Conservation (phyloP, 768 basidiomycete species). For the Boletus subparvulus region DNA sequence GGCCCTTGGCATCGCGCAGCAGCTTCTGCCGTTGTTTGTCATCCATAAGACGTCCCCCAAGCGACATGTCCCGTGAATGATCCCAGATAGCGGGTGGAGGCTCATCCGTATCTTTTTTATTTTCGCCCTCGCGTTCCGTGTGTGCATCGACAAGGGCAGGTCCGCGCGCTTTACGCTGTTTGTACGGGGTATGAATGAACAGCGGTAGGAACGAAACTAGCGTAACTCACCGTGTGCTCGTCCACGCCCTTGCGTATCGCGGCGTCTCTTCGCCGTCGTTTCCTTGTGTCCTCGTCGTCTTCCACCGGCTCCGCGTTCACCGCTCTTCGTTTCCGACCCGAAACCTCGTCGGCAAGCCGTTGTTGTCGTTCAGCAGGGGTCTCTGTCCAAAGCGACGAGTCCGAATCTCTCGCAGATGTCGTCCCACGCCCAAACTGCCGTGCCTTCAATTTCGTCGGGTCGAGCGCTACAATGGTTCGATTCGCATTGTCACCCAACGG, state of each 20-base stretch:
- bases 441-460: constrained; percentile 79
- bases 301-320: constrained; percentile 48
- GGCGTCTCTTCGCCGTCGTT: constrained; percentile 63
- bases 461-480: constrained; percentile 54
- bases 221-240: constrained; percentile 65
- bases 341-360: constrained; percentile 88
- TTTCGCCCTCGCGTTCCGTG: constrained; percentile 36
- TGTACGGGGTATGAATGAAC: background rate
- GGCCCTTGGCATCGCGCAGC: constrained; percentile 75
- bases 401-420: constrained; percentile 42
- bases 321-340: constrained; percentile 83
- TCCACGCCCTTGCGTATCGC: constrained; percentile 73
- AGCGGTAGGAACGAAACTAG: background rate
- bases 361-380: constrained; percentile 92
- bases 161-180: constrained; percentile 49
- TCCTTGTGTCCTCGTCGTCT: constrained; percentile 39
- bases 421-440: constrained; percentile 74
- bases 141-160: constrained; percentile 59
- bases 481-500: background rate
- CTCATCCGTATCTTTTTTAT: constrained; percentile 45
- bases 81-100: constrained; percentile 83
- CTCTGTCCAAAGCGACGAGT: constrained; percentile 91
- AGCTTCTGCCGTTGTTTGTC: constrained; percentile 76
- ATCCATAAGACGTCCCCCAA: constrained; percentile 88
- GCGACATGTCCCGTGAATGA: constrained; percentile 83